A percentile compares a stretch with the other conserved stretches of the same genome.
phyloP scores from a whole-genome alignment of 2,329 filamentous ascomycete genomes.

The Trichoderma afroharzianum region DNA sequence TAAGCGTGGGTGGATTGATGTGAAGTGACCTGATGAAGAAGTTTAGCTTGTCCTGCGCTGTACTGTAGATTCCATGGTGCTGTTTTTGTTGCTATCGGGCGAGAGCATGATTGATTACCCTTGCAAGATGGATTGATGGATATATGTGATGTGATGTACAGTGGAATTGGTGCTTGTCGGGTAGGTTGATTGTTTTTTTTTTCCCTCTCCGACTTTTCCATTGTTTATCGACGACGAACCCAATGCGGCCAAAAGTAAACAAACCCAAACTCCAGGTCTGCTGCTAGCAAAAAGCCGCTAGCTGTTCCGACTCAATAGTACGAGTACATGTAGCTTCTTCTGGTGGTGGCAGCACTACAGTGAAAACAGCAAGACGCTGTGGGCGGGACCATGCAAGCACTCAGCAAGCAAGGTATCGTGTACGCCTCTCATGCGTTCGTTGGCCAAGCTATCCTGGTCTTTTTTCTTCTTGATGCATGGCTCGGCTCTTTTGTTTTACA shows the following conservation, averaged over 20 bases:
- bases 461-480: not conserved
- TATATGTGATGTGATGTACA: not conserved
- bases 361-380: slow-evolving; percentile 16
- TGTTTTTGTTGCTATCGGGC: not conserved
- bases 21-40: not conserved
- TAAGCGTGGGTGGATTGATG: not conserved
- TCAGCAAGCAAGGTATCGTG: slow-evolving; percentile 17
- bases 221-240: slow-evolving; percentile 5
- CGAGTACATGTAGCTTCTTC: not conserved
- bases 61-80: not conserved
- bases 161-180: not conserved
- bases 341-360: not conserved
- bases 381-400: slow-evolving; percentile 21
- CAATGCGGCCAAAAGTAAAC: slow-evolving; percentile 13
- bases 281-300: not conserved
- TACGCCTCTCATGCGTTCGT: slow-evolving; percentile 15
- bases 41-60: not conserved
- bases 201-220: not conserved
- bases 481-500: not conserved
- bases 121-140: not conserved
- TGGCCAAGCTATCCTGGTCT: slow-evolving; percentile 11
- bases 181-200: not conserved
- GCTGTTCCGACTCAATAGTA: not conserved
- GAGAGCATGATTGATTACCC: not conserved
- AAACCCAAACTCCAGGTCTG: not conserved